These are phyloP conservation scores for Aspergillus hortae DNA, from an alignment of 2,329 filamentous ascomycete genomes.

Conservation along the genomic window DNA sequence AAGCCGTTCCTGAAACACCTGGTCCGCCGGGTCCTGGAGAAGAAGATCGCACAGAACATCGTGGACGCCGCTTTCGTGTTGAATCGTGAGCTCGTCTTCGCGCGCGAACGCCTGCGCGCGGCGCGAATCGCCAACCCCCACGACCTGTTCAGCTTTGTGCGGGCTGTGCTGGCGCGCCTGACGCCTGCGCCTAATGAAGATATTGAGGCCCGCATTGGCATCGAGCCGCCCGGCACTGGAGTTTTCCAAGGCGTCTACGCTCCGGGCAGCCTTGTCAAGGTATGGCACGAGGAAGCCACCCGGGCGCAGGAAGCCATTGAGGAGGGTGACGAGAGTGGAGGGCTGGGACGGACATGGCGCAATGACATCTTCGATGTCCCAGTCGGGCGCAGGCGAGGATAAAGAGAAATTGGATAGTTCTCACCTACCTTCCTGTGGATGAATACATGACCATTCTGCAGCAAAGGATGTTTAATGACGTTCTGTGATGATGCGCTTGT, in stretches of 20 bases:
- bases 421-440: no score
- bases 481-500: no score
- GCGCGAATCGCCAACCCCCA: constrained; percentile 77
- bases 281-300: constrained; percentile 80
- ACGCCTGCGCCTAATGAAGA: constrained; percentile 69
- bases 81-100: constrained; percentile 84
- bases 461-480: no score
- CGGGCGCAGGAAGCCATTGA: constrained; percentile 70
- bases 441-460: no score
- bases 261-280: constrained; percentile 79
- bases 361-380: constrained; percentile 72
- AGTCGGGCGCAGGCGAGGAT: constrained; percentile 5
- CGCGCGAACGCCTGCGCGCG: constrained; percentile 79
- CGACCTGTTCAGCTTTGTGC: constrained; percentile 77
- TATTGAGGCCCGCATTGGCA: constrained; percentile 68
- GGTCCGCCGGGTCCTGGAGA: constrained; percentile 73
- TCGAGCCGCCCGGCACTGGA: constrained; percentile 58
- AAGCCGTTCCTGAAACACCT: constrained; percentile 81
- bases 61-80: constrained; percentile 65
- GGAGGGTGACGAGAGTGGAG: constrained; percentile 62
- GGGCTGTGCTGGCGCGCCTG: constrained; percentile 74
- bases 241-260: constrained; percentile 83
- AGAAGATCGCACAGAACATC: constrained; percentile 70
- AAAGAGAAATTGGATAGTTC: no score
- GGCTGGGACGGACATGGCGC: constrained; percentile 58